Evolutionary conservation across 305 asterid species (phyloP).

Genomic region (Fraxinus xanthoxyloides): DNA sequence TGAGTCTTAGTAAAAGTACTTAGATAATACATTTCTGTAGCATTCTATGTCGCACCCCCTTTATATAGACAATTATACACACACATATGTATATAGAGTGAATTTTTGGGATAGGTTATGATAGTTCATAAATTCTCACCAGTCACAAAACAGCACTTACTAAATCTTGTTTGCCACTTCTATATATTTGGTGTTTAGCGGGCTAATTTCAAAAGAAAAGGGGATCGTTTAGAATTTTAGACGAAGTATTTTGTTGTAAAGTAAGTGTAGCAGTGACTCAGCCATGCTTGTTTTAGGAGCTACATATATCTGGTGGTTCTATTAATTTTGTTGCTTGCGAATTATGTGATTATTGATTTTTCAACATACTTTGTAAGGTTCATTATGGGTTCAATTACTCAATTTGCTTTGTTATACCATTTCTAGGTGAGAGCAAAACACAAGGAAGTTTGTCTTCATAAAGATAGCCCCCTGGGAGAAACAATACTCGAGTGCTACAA

Average conservation of each 20-base stretch:
- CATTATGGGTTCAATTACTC: constrained; percentile 5
- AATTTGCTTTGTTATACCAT: constrained; percentile 8
- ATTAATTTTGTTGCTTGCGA: neutral
- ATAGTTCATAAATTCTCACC: neutral
- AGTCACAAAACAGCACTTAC: neutral
- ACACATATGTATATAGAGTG: neutral
- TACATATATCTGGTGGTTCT: neutral
- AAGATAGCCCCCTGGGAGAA: constrained; percentile 98
- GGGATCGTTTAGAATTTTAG: neutral
- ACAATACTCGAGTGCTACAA: constrained; percentile 96
- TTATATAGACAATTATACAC: neutral
- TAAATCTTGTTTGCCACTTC: neutral
- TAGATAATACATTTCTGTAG: neutral
- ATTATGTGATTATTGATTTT: constrained; percentile 2
- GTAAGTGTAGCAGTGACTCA: neutral
- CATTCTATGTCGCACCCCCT: neutral
- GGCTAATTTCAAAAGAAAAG: neutral
- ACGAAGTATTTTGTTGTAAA: neutral
- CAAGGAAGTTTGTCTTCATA: constrained; percentile 99
- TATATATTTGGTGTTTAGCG: neutral
- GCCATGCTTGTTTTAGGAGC: neutral
- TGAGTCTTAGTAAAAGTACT: neutral
- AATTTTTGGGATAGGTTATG: neutral
- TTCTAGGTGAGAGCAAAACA: constrained; percentile 95
- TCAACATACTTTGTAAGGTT: neutral